Base-by-base conservation (phyloP, 805 yeast species). In the Saccharomycopsis olivae region DNA sequence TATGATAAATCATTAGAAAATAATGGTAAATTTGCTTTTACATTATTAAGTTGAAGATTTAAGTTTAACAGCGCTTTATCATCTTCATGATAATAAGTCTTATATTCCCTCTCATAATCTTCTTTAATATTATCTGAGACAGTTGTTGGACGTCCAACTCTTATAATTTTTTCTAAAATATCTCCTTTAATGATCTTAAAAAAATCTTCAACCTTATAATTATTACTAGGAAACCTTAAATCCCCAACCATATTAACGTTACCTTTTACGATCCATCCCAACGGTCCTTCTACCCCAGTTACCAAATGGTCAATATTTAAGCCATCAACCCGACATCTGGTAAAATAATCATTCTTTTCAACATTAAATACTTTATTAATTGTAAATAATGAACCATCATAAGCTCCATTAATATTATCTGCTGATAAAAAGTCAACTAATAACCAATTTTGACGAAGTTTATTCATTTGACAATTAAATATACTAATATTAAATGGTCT, bases 191-290 rank as follows among this genome's bases (percentile, higher is more conserved):
- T 31, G n/a, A 33, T 33, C n/a, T 20, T 28, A 31, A 53, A 40
- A 27, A n/a, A 54, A 39, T 34, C 37, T 13, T 38, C 28, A 5
- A 45, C 19, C 20, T 36, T 41, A 18, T 29, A 29, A 20, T 33
- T 37, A 31, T 68, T 66, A 38, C 73, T 77, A 35, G 95, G 94
- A 2, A 87, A 76, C 69, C 78, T 73, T 14, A 89, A 75, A 54
- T 92, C 96, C 5, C 96, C 96, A 47, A 85, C 63, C 78, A 92
- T 79, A 58, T 92, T 96, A 17, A 89, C 97, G 38, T 76, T 76
- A 11, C 99, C 98, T 46, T 73, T 70, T 4, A 85, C 76, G 41
- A 92, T 89, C 99, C 99, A 92, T 5, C 97, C 96, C 59, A 92
- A 86, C 10, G 97, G 95, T 0, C 99, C 98, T 40, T 78, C 77